These are phyloP conservation scores for Sclerotinia nivalis DNA, from an alignment of 2,329 filamentous ascomycete species.

Conservation along the genomic window DNA sequence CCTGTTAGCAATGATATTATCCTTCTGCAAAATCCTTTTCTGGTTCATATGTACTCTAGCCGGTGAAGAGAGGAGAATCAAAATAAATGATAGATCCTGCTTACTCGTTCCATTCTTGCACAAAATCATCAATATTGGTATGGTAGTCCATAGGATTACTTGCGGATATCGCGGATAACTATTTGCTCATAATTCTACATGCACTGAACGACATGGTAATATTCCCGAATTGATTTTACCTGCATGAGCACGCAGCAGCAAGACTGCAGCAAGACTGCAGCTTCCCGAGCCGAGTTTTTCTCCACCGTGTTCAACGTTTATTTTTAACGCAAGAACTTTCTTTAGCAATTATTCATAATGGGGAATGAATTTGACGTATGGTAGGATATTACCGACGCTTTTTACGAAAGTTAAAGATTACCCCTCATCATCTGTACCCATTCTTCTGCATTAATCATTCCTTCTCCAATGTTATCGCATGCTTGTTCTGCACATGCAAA, in stretches of 20 bases:
- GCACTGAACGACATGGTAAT: slow-evolving; percentile 22
- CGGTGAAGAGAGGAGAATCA: neutral
- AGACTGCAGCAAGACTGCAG: slow-evolving; percentile 11
- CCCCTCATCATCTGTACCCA: slow-evolving; percentile 13
- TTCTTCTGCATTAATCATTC: neutral
- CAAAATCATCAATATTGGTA: neutral
- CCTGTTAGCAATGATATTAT: neutral
- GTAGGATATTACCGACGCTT: neutral
- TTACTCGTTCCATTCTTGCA: neutral
- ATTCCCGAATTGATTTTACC: slow-evolving; percentile 22
- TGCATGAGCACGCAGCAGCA: slow-evolving; percentile 16
- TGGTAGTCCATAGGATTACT: slow-evolving; percentile 11
- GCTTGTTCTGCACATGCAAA: slow-evolving; percentile 19
- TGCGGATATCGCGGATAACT: slow-evolving; percentile 18
- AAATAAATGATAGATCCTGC: slow-evolving; percentile 3
- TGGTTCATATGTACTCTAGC: neutral
- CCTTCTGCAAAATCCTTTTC: neutral
- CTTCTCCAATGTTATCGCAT: slow-evolving; percentile 3
- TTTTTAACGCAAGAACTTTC: neutral
- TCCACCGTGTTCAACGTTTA: slow-evolving; percentile 19
- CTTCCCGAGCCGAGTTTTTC: slow-evolving; percentile 19
- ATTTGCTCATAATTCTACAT: slow-evolving; percentile 6
- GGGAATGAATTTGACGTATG: neutral
- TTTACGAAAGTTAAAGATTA: neutral
- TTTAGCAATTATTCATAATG: neutral